Evolutionary conservation across 78 protist species (phyloP), one percentile per base, ranked within the genome.

Genomic region (Tieghemostelium lacteum): DNA sequence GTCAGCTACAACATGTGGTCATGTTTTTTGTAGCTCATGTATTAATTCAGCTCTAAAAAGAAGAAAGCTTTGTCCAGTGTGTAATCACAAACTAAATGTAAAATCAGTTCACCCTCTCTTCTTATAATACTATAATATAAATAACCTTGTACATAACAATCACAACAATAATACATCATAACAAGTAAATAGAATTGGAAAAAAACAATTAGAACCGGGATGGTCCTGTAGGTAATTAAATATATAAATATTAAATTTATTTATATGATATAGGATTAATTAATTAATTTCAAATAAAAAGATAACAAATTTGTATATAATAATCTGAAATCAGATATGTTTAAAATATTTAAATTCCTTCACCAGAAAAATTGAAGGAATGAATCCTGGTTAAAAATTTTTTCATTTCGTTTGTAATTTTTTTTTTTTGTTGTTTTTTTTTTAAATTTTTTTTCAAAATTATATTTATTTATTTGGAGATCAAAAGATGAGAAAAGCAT

Each of bases 1-100:
- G 52, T 4, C 34, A 1, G 64, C 88, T 0, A 78, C 88, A 1
- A 26, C 58, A 19, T 78, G 88, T 66, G 88, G 88, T 3, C 88
- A 78, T 78, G 66, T 66, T 24, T 78, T 66, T 55, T 78, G 88
- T 26, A 66, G 16, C 14, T 36, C 29, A 0, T 78, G 88, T 66
- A 78, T 78, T 0, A 2, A 6, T 17, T 24, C 28, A 16, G 75
- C 88, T 16, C 14, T 78, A 3, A 52, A 64, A 37, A 78, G 45
- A n/a, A 64, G 45, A 28, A 78, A 78, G 39, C 2, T 4, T 3
- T 78, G 88, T 66, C 88, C 88, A 7, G 39, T 78, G 1, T 78
- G 88, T 39, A 64, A 55, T 10, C 37, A 45, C 2, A 78, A 66
- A 55, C 57, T 78, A 16, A n/a, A 20, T 31, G 54, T 54, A 36